Percentiles rank a stretch among this genome's conserved stretches.
Evolutionary conservation across 176 grass and related monocot species (phyloP).

Genomic region (Avena insularis): DNA sequence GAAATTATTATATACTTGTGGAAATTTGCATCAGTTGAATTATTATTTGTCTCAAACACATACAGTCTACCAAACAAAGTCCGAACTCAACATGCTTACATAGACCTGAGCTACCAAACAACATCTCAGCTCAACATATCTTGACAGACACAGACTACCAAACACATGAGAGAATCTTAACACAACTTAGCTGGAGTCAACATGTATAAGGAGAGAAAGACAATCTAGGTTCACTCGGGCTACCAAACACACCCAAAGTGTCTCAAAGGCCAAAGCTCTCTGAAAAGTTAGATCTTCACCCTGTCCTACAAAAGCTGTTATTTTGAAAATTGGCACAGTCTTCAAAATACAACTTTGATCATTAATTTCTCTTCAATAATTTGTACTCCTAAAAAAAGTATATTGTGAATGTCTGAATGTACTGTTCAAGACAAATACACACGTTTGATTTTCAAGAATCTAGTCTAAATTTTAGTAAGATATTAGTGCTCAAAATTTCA

Average conservation of each 20-base stretch:
- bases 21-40: no score
- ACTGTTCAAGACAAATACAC: neutral
- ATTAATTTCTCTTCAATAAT: conserved; percentile 9
- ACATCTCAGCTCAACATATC: no score
- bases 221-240: no score
- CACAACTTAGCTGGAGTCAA: no score
- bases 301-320: neutral
- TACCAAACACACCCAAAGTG: neutral
- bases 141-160: no score
- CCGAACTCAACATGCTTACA: no score
- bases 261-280: neutral
- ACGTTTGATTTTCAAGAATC: neutral
- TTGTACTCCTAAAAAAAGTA: neutral
- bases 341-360: conserved; percentile 21
- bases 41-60: no score
- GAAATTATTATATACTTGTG: no score
- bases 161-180: no score
- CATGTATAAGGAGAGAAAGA: no score
- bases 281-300: neutral
- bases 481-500: neutral
- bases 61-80: no score
- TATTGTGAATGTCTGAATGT: neutral
- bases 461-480: conserved; percentile 6
- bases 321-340: neutral
- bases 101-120: no score